These are phyloP conservation scores for Epicoccum sorghinum DNA, from an alignment of 2,329 filamentous ascomycete species.

Conservation along the genomic window DNA sequence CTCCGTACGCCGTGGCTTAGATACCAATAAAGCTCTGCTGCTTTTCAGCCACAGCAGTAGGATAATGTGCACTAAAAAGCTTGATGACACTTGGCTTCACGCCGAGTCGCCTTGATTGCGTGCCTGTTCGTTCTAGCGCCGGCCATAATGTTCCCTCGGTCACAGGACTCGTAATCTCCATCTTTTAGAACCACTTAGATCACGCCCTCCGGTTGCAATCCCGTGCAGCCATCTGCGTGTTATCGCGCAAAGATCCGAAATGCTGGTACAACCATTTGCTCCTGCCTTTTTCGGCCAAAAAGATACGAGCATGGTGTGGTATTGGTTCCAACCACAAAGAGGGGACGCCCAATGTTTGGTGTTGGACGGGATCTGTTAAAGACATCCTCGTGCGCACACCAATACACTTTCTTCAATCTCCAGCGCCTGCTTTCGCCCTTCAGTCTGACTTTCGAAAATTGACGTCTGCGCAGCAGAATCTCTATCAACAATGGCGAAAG, in stretches of 20 bases:
- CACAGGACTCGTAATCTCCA: background rate
- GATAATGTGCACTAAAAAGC: background rate
- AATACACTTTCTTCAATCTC: background rate
- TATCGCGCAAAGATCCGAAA: background rate
- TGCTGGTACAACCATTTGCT: background rate
- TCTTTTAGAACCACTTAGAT: background rate
- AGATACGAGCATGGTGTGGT: background rate
- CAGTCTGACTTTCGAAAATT: background rate
- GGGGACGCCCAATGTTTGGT: background rate
- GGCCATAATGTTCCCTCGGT: background rate
- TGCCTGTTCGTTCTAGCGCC: background rate
- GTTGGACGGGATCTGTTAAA: background rate
- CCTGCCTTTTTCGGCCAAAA: background rate
- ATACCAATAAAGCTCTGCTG: no score
- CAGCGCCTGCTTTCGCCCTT: background rate
- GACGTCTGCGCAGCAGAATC: background rate
- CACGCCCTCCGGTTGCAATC: background rate
- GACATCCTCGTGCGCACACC: background rate
- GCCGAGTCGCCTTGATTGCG: background rate
- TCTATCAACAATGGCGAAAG: slow-evolving; percentile 1
- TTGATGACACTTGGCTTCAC: background rate
- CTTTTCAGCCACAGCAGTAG: no score
- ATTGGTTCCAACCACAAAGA: background rate
- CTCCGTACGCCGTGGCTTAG: no score
- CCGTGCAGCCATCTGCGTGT: background rate